phyloP scores from a whole-genome alignment of 169 alveolate species.

The Eimeria sp. region DNA sequence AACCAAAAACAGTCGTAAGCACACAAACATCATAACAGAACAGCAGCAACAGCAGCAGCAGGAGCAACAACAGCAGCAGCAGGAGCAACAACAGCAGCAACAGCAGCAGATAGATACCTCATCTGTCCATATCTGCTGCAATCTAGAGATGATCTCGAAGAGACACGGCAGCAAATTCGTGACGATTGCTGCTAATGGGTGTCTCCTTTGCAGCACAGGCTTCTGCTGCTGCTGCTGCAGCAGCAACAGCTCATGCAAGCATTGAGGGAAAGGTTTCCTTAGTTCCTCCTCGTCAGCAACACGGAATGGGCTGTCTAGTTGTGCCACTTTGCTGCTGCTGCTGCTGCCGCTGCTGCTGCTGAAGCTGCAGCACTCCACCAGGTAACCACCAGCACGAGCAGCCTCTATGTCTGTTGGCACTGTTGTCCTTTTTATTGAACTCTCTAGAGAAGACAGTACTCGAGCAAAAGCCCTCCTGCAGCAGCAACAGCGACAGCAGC shows the following conservation, averaged over 20 bases:
- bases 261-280: constrained; percentile 31
- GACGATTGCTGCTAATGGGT: constrained; percentile 62
- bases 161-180: constrained; percentile 34
- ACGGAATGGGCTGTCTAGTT: not conserved
- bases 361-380: not conserved
- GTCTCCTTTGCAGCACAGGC: constrained; percentile 69
- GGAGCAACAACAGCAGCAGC: not conserved
- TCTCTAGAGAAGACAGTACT: constrained; percentile 67
- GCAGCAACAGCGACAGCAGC: constrained; percentile 45
- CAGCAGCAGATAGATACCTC: constrained; percentile 41
- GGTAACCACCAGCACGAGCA: constrained; percentile 68
- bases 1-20: not conserved
- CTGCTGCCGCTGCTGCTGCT: not conserved
- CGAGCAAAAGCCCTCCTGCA: constrained; percentile 78
- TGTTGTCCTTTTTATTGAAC: constrained; percentile 66
- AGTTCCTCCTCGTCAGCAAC: constrained; percentile 1
- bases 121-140: constrained; percentile 63
- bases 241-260: constrained; percentile 41
- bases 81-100: not conserved
- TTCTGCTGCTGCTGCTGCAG: constrained; percentile 15
- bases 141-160: not conserved
- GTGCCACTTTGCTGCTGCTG: not conserved
- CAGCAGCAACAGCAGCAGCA: not conserved
- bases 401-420: constrained; percentile 68
- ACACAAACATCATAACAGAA: not conserved